Evolutionary conservation across 768 basidiomycete species (phyloP), one percentile per base, ranked within the genome.

Genomic region (Hirschioporus abietinus): DNA sequence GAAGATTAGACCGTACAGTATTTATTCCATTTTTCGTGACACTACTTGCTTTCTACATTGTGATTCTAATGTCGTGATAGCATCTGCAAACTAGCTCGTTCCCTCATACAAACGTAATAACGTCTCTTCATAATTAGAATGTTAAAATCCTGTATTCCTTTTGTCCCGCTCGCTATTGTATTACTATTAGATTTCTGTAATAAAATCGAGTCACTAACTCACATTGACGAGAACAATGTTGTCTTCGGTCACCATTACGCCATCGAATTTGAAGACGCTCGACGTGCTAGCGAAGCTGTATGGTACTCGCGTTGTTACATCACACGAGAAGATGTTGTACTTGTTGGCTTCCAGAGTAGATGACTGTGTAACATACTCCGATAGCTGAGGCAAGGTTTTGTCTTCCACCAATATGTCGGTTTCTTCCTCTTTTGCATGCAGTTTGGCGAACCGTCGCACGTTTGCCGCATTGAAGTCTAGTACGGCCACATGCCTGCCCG

Each of bases 1-100:
- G 66, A 69, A 0, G 66, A 65, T 61, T 61, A 26, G 25, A 26
- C 9, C 58, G 58, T 30, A 30, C 30, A 30, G 30, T 3, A 30
- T 8, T 8, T 2, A 3, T 3, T 30, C 30, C 30, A 3, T 30
- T 30, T 30, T 30, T 8, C 8, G 2, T 30, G 30, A 30, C 30
- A 30, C 2, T 30, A 30, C 30, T 30, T 30, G 30, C 30, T 30
- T 30, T 30, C 30, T 30, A 30, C 2, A 8, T 30, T 30, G 4
- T 30, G 30, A 8, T 8, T 30, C 30, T 30, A 30, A n/a, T n/a
- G n/a, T n/a, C n/a, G n/a, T n/a, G n/a, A n/a, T n/a, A n/a, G n/a
- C 30, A 30, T 30, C 8, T 30, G 30, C 8, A 30, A 30, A 2
- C 30, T 8, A 30, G 8, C n/a, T n/a, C n/a, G n/a, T 30, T 30